These are phyloP conservation scores for Lasiodiplodia theobromae DNA, from an alignment of 2,329 filamentous ascomycete species.

Conservation along the genomic window DNA sequence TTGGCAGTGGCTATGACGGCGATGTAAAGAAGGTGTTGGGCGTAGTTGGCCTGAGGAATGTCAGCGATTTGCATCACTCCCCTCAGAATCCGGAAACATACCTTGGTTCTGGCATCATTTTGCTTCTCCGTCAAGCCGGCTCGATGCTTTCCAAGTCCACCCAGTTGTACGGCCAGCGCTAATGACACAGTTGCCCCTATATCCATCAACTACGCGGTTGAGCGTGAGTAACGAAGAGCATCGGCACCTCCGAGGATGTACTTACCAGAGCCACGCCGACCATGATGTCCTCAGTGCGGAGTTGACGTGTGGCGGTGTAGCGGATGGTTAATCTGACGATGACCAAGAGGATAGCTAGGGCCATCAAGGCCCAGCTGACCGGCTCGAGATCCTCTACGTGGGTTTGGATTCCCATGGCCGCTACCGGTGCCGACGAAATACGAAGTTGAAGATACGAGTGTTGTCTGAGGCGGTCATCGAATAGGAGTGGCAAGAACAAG, in stretches of 20 bases:
- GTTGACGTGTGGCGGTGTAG: conserved; percentile 9
- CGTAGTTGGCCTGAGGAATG: conserved; percentile 6
- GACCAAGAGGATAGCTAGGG: conserved; percentile 10
- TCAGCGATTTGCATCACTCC: not conserved
- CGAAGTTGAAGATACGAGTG: not conserved
- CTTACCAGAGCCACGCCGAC: conserved; percentile 10
- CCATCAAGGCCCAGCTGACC: conserved; percentile 17
- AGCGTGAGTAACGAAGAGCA: not conserved
- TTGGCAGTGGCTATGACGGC: conserved; percentile 11
- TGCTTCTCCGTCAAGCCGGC: not conserved
- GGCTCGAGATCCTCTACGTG: conserved; percentile 16
- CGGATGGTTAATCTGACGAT: conserved; percentile 2
- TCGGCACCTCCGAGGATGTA: not conserved
- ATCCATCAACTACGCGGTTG: conserved; percentile 7
- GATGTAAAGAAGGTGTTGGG: conserved; percentile 10
- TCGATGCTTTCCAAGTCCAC: conserved; percentile 1
- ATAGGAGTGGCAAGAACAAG: not conserved
- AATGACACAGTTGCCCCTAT: conserved; percentile 10
- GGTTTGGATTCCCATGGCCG: conserved; percentile 13
- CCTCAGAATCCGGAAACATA: not conserved
- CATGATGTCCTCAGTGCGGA: conserved; percentile 14
- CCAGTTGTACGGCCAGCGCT: not conserved
- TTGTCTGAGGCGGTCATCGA: not conserved
- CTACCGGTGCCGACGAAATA: not conserved
- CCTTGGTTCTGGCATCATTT: not conserved